These are phyloP conservation scores for Solanum neorickii DNA, from an alignment of 257 asterid genomes.

Conservation along the genomic window DNA sequence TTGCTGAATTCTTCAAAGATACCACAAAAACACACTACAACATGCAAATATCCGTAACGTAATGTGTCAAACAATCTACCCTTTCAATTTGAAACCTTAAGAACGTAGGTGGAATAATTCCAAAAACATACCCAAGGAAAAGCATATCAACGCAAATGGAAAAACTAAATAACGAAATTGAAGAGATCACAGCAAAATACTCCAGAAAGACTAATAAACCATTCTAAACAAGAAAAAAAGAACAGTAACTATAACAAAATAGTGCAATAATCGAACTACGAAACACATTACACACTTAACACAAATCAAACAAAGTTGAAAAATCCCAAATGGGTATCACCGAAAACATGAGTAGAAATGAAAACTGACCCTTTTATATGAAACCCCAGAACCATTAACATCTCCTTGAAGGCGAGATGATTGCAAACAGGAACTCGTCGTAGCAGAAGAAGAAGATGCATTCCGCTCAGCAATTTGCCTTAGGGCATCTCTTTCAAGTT, in stretches of 20 bases:
- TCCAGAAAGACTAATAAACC: neutral
- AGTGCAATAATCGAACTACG: neutral
- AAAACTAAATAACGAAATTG: neutral
- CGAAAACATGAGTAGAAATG: neutral
- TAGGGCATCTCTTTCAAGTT: slow-evolving; percentile 64
- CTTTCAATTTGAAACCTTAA: neutral
- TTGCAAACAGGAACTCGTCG: slow-evolving; percentile 7
- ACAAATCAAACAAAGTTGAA: neutral
- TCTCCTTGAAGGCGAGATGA: neutral
- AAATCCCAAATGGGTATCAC: neutral
- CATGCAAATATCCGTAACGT: neutral
- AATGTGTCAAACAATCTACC: neutral
- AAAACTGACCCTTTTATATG: neutral
- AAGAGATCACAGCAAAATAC: neutral
- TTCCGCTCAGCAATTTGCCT: slow-evolving; percentile 55
- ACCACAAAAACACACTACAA: neutral
- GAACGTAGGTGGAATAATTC: neutral
- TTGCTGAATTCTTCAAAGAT: neutral
- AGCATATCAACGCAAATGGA: neutral
- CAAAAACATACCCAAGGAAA: neutral
- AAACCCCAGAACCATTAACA: neutral
- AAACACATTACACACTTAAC: neutral
- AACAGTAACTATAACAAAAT: neutral
- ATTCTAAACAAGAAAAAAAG: neutral
- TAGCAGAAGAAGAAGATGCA: slow-evolving; percentile 33